Evolutionary conservation across 768 basidiomycete genomes (phyloP), one percentile per base, ranked within the genome.

Genomic region (Neoboletus magnificus): DNA sequence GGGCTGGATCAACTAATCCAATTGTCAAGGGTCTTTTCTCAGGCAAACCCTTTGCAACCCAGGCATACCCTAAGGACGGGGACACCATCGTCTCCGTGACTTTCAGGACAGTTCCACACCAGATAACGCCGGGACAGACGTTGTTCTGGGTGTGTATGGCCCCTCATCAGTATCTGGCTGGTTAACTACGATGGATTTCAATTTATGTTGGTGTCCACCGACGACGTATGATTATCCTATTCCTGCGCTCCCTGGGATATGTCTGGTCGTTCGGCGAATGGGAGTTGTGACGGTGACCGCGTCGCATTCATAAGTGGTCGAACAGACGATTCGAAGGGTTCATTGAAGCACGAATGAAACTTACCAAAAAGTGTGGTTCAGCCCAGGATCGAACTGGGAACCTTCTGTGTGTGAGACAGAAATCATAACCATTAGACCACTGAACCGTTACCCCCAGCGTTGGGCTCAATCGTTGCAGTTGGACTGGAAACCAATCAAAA

Each of bases 321-420:
- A 7, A 2, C 13, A 30, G 7, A 23, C 8, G 5, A 18, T 23
- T 23, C 20, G 23, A n/a, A 29, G n/a, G 27, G 11, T 29, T 25
- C 2, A 4, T 25, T 6, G 16, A 43, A 45, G 12, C 25, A n/a
- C 1, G 11, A n/a, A 30, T 8, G 4, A 22, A 30, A 48, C 5
- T 18, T 15, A 12, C 3, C 16, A 54, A 58, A 61, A 60, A 61
- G 18, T 37, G 39, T 65, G 74, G 68, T 62, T 75, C 75, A 75
- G 60, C 74, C 73, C 73, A 74, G 74, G 75, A 74, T 75, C 74
- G 74, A 75, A 75, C 74, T 74, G 73, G 73, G 74, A 75, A 75
- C 74, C 74, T 76, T 75, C 74, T 76, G 75, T 76, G 75, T 73
- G 73, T 76, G 73, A 75, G 74, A 76, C 74, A 76, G 75, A 75